Evolutionary conservation across 768 basidiomycete species (phyloP).

Genomic region (Podaxis pistillaris): DNA sequence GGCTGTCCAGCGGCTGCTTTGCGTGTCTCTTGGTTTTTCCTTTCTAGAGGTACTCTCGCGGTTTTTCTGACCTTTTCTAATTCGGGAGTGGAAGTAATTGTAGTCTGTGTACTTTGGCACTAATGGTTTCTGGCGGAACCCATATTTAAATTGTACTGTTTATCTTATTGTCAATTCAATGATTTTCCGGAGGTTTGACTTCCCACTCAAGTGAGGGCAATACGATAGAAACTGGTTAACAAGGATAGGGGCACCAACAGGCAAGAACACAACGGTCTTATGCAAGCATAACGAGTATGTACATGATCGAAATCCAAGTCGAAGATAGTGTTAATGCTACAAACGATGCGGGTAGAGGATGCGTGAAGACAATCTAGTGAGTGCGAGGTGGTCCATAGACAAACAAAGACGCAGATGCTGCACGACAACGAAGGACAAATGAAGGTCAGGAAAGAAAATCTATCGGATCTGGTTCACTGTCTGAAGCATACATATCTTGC

Average conservation of each 20-base stretch:
- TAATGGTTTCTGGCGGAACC: not conserved
- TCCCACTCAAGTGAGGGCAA: not conserved
- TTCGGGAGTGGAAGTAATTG: not conserved
- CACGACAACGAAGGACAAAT: not conserved
- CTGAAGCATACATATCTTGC: slow-evolving; percentile 10
- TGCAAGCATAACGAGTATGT: not conserved
- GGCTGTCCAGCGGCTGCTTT: not conserved
- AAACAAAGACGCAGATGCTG: not conserved
- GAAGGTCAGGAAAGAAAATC: slow-evolving; percentile 41
- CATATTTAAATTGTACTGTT: slow-evolving; percentile 6
- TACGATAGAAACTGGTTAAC: no score
- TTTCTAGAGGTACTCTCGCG: not conserved
- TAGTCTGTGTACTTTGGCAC: slow-evolving; percentile 7
- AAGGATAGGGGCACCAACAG: no score
- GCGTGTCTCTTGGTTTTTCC: not conserved
- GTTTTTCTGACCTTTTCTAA: not conserved
- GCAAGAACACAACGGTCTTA: no score
- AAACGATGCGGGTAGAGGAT: not conserved
- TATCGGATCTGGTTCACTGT: slow-evolving; percentile 44
- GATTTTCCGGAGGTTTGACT: not conserved
- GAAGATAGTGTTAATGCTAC: not conserved
- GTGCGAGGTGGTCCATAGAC: not conserved
- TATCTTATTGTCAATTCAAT: slow-evolving; percentile 6
- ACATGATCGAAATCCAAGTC: not conserved
- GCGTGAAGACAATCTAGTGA: no score